Evolutionary conservation across 495 filamentous ascomycete species (phyloP), one percentile per base, ranked within the genome.

Genomic region (Tirmania nivea): DNA sequence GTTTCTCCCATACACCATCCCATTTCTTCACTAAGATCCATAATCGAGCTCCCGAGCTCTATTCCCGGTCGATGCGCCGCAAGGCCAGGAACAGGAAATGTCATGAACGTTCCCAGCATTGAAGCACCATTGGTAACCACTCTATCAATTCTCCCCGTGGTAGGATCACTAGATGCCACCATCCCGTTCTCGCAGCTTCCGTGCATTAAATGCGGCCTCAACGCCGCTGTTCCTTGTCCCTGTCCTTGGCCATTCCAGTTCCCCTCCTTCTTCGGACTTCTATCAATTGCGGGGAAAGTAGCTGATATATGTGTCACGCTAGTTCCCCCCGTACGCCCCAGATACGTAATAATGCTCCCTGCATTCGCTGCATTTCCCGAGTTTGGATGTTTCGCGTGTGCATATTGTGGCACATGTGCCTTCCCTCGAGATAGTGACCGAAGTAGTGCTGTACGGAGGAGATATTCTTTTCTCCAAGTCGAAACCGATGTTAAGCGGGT

Each of bases 401-500:
- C 49, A 49, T 52, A 45, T 8, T 45, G 39, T 45, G 39, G 39
- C 39, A 19, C 17, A 21, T 20, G 53, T 11, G 59, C 14, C 25
- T 56, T 64, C 19, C 62, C 62, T 42, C 21, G 63, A 3, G 42
- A 45, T 25, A 65, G 50, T 36, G 39, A 54, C 35, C 61, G 54
- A 19, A 65, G 54, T 34, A 65, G 56, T 5, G 56, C 51, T 34
- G 62, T 65, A 9, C 62, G 58, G 49, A 65, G 61, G 6, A 64
- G 58, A 51, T 65, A 65, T 51, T 65, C 62, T 37, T 61, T 65
- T 53, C 59, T 61, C 62, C 62, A 65, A 47, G 50, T 52, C n/a
- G 42, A 39, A 35, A 57, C 59, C 11, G 39, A 21, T 3, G 48
- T 39, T 34, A 65, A 55, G 31, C 54, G 51, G 20, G 61, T 61